Base-by-base conservation (phyloP, 1,284 basidiomycete species). In the Psilocybe mexicana region DNA sequence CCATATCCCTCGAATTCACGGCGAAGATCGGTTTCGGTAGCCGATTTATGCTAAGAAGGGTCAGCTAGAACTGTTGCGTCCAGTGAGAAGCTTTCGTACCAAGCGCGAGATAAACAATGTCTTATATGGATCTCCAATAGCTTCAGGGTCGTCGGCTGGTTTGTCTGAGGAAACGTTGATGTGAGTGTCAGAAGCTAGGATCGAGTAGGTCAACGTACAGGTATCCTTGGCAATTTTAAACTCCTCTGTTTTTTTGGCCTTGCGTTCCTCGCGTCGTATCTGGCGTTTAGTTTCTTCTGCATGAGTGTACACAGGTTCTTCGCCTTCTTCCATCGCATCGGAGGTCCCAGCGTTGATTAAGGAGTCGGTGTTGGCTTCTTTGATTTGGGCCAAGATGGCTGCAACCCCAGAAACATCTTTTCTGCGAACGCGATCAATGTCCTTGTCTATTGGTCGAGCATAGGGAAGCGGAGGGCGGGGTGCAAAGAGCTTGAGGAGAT, bases 61-160 rank as follows among this genome's bases (percentile, higher is more conserved):
- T 60, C 67, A 59, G 72, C 68, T 57, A 25, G 42, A 3, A 4
- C 18, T 25, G 26, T 55, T 44, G 4, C 24, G 30, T 7, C 6
- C 33, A n/a, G 42, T 35, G 8, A 6, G 35, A 38, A 35, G 40
- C 54, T 33, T 43, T 43, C 53, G 51, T 70, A 94, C 93, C 69
- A 99, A 76, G 62, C 96, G 87, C 26, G 95, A 92, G 61, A 99
- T 93, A 75, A 99, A 99, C 8, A 99, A 80, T 0, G 97, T 99
- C 74, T 98, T 98, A 79, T 98, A 99, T 3, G 97, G 96, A 70
- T 99, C 97, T 1, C 97, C 96, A 33, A 89, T 81, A n/a, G 94
- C 96, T 70, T 97, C 86, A n/a, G 89, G 62, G 68, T 99, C 96
- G 48, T 95, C 90, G 36, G 89, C 80, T 8, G 96, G 96, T 71